Evolutionary conservation across 2,329 filamentous ascomycete species (phyloP).

Genomic region (Curvularia sp.): DNA sequence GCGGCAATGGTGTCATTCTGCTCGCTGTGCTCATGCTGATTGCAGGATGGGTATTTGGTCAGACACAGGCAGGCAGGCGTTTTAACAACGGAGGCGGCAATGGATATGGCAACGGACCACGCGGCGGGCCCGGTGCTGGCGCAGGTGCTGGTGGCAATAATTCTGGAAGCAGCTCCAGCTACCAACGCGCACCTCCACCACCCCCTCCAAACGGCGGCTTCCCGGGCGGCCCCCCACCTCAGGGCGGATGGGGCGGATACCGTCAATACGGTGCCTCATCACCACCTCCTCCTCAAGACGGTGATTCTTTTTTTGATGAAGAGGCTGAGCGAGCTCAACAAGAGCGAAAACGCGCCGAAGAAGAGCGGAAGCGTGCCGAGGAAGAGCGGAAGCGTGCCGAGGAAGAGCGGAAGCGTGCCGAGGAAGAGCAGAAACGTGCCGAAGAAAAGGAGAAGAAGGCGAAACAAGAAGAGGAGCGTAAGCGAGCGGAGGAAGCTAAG

Average conservation of each 20-base stretch:
- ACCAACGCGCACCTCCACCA: conserved; percentile 42
- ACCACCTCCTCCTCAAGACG: conserved; percentile 43
- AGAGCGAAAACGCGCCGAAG: conserved; percentile 66
- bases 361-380: conserved; percentile 66
- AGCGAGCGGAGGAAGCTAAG: conserved; percentile 56
- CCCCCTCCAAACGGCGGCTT: conserved; percentile 44
- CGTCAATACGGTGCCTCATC: conserved; percentile 42
- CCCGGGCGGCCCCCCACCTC: conserved; percentile 43
- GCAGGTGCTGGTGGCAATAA: conserved; percentile 39
- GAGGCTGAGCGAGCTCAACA: conserved; percentile 54
- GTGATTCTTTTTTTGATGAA: conserved; percentile 44
- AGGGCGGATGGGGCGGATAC: conserved; percentile 41
- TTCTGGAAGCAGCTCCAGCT: conserved; percentile 34
- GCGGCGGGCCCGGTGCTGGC: conserved; percentile 45
- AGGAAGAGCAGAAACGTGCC: conserved; percentile 53
- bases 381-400: conserved; percentile 37
- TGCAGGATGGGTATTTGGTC: conserved; percentile 78
- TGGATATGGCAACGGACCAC: conserved; percentile 34
- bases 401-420: conserved; percentile 11
- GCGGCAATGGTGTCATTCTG: conserved; percentile 75
- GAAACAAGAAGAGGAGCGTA: conserved; percentile 46
- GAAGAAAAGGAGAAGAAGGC: conserved; percentile 40
- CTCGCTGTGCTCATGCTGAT: conserved; percentile 76
- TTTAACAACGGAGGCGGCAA: conserved; percentile 40
- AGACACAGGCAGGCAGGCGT: conserved; percentile 64